phyloP scores from a whole-genome alignment of 768 basidiomycete species.

The Mycena floridula region DNA sequence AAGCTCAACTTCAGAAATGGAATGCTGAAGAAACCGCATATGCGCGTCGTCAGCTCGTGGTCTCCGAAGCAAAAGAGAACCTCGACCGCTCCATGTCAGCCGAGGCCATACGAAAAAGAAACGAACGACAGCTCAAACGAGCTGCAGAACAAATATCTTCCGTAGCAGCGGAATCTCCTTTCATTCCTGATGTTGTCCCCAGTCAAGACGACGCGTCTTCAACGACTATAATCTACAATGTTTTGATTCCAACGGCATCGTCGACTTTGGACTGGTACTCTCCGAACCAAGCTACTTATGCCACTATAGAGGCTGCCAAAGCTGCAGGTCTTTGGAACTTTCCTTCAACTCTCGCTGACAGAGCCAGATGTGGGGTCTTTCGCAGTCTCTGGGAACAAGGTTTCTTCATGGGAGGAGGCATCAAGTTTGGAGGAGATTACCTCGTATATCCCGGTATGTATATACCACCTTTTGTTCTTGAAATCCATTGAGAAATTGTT shows the following conservation, averaged over 20 bases:
- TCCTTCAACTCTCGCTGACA: conserved; percentile 57
- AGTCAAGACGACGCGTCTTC: background rate
- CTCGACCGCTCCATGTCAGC: conserved; percentile 38
- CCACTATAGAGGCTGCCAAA: conserved; percentile 54
- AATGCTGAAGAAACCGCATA: conserved; percentile 39
- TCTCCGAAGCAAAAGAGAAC: conserved; percentile 39
- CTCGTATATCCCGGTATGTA: conserved; percentile 92
- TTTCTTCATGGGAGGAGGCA: conserved; percentile 82
- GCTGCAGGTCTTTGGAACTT: conserved; percentile 73
- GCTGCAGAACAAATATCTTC: conserved; percentile 13
- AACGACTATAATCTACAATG: conserved; percentile 33
- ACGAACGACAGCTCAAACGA: conserved; percentile 52
- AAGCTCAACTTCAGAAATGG: conserved; percentile 47
- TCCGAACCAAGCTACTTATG: conserved; percentile 34
- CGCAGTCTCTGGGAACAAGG: conserved; percentile 77
- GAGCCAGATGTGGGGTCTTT: conserved; percentile 77
- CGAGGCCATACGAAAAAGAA: conserved; percentile 65
- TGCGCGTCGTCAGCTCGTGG: conserved; percentile 41
- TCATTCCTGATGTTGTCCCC: background rate
- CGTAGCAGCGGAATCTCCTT: background rate
- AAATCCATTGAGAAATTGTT: background rate
- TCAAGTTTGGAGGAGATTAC: conserved; percentile 95
- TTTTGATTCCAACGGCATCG: conserved; percentile 66
- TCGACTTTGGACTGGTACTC: conserved; percentile 64
- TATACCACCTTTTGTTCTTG: conserved; percentile 4